These are phyloP conservation scores for Coniferiporia weirii DNA, from an alignment of 1,284 basidiomycete species.

Conservation along the genomic window DNA sequence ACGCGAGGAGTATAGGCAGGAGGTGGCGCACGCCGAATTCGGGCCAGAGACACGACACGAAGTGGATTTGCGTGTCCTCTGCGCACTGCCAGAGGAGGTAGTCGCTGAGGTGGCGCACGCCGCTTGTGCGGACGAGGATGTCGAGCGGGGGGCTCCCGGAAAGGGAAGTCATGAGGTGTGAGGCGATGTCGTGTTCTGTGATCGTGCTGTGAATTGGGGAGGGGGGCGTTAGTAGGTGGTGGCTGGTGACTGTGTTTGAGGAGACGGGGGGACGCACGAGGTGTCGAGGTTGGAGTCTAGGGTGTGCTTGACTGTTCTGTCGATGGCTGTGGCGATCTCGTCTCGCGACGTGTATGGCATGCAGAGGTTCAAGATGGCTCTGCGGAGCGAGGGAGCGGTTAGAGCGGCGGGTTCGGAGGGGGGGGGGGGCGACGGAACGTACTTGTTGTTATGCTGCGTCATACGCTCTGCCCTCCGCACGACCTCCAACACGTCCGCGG, in stretches of 20 bases:
- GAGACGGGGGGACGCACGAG: conserved; percentile 21
- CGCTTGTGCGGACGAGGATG: conserved; percentile 88
- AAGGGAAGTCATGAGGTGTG: conserved; percentile 61
- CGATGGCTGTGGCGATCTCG: conserved; percentile 82
- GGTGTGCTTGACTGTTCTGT: conserved; percentile 48
- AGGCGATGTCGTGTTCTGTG: conserved; percentile 60
- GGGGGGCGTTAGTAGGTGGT: background rate
- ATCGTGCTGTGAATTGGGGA: conserved; percentile 43
- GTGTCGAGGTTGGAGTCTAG: conserved; percentile 34
- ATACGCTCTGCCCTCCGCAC: conserved; percentile 72
- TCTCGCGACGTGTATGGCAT: conserved; percentile 92
- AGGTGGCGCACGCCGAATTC: conserved; percentile 89
- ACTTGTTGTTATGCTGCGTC: conserved; percentile 75
- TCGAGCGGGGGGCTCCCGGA: conserved; percentile 80
- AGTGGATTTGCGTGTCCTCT: conserved; percentile 87
- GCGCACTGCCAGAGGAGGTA: conserved; percentile 93
- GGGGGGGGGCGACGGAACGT: conserved; percentile 21
- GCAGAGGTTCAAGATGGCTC: conserved; percentile 89
- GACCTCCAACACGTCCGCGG: conserved; percentile 67
- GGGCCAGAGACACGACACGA: conserved; percentile 90
- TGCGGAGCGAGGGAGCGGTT: conserved; percentile 28
- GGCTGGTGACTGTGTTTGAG: background rate
- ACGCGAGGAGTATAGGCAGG: conserved; percentile 79
- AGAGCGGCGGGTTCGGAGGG: background rate
- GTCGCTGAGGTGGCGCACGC: conserved; percentile 87